Conservation (phyloP, 2,329 filamentous ascomycete species). For the Metarhizium brunneum region DNA sequence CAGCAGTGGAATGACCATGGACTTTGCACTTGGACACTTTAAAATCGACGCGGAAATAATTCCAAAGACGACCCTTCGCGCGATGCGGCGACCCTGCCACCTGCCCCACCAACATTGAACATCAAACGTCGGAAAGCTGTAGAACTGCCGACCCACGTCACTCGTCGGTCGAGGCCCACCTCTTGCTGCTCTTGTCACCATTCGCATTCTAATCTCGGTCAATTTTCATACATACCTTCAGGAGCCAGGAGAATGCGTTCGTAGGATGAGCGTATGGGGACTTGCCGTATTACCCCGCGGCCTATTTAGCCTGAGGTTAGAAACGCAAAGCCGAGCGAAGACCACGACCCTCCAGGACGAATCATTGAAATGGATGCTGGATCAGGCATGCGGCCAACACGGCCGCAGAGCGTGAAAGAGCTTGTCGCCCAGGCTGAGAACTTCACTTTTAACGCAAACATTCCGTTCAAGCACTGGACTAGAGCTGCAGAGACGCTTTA, state of each 20-base stretch:
- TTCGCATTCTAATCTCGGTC: neutral
- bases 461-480: constrained; percentile 73
- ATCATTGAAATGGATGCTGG: constrained; percentile 17
- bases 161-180: neutral
- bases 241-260: neutral
- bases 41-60: neutral
- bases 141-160: constrained; percentile 1
- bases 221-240: neutral
- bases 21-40: neutral
- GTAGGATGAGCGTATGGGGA: constrained; percentile 1
- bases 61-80: neutral
- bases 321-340: neutral
- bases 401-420: constrained; percentile 63
- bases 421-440: constrained; percentile 66
- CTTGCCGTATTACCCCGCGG: neutral
- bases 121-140: neutral
- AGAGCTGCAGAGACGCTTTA: constrained; percentile 70
- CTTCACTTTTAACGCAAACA: constrained; percentile 70
- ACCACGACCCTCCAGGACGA: neutral
- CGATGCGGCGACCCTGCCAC: constrained; percentile 1
- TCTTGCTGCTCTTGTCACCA: neutral
- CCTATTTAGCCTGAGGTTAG: neutral
- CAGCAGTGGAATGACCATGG: neutral
- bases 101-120: neutral
- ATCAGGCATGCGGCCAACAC: constrained; percentile 25